phyloP scores from a whole-genome alignment of 768 basidiomycete species.

The Kwoniella sp. region DNA sequence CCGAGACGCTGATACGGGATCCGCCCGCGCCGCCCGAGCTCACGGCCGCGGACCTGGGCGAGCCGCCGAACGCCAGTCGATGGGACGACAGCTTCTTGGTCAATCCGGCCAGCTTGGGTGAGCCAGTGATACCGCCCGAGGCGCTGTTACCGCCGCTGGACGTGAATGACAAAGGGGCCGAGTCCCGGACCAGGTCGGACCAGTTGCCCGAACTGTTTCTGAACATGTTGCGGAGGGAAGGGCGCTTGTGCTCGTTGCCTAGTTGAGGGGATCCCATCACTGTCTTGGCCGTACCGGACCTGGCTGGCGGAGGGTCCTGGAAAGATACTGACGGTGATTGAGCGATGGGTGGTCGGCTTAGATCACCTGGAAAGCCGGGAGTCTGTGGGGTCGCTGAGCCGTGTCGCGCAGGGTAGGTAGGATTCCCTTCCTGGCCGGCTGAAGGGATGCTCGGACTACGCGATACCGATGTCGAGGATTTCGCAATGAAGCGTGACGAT shows the following conservation, averaged over 20 bases:
- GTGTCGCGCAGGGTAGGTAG: neutral
- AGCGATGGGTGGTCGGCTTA: no score
- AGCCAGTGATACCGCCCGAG: neutral
- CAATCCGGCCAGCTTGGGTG: neutral
- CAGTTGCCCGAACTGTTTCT: conserved; percentile 35
- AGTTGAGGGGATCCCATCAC: neutral
- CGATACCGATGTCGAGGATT: conserved; percentile 10
- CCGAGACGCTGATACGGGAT: conserved; percentile 4
- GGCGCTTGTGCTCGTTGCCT: conserved; percentile 16
- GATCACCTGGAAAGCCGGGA: neutral
- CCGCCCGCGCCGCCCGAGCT: neutral
- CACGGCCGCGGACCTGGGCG: neutral
- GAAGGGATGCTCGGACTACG: conserved; percentile 4
- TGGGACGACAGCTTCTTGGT: conserved; percentile 7
- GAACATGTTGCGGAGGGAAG: conserved; percentile 35
- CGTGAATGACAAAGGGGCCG: neutral
- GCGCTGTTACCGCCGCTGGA: neutral
- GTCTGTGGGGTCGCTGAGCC: neutral
- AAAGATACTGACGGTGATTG: no score
- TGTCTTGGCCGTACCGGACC: no score
- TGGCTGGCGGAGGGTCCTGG: neutral
- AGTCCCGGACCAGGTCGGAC: conserved; percentile 28
- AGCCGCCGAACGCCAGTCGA: neutral
- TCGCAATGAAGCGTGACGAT: neutral
- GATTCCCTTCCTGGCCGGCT: neutral